Evolutionary conservation across 495 filamentous ascomycete species (phyloP).

Genomic region (Hypoxylon fuscum): DNA sequence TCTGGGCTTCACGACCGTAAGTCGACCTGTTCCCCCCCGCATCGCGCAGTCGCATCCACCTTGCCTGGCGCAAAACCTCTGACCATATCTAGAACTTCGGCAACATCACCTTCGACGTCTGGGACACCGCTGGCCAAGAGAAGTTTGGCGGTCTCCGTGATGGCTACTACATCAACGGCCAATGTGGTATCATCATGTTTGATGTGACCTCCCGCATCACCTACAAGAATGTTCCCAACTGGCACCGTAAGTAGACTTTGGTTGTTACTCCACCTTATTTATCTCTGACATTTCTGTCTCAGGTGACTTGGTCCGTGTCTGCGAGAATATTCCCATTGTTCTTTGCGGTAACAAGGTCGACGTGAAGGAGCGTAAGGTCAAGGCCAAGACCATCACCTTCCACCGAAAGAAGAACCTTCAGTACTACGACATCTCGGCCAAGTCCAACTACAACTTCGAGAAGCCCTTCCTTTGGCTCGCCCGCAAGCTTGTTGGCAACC

Average conservation of each 20-base stretch:
- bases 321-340: conserved; percentile 99
- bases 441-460: conserved; percentile 99
- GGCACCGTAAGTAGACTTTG: conserved; percentile 86
- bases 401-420: conserved; percentile 99
- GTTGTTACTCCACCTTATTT: neutral
- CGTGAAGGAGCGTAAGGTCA: conserved; percentile 99
- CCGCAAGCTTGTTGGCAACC: conserved; percentile 96
- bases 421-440: conserved; percentile 99
- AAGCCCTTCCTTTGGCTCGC: conserved; percentile 99
- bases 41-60: conserved; percentile 20
- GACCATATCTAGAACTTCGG: conserved; percentile 80
- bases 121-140: conserved; percentile 99
- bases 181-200: conserved; percentile 99
- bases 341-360: conserved; percentile 99
- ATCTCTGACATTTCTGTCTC: conserved; percentile 15
- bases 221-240: conserved; percentile 99
- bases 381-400: conserved; percentile 99
- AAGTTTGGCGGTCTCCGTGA: conserved; percentile 99
- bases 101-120: conserved; percentile 98
- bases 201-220: conserved; percentile 99
- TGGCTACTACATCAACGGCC: conserved; percentile 99
- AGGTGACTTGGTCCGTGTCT: conserved; percentile 99
- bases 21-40: conserved; percentile 53
- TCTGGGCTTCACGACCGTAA: conserved; percentile 90
- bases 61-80: conserved; percentile 36